Evolutionary conservation across 1,139 yeast species (phyloP), one percentile per base, ranked within the genome.

Genomic region (Candida dubliniensis): DNA sequence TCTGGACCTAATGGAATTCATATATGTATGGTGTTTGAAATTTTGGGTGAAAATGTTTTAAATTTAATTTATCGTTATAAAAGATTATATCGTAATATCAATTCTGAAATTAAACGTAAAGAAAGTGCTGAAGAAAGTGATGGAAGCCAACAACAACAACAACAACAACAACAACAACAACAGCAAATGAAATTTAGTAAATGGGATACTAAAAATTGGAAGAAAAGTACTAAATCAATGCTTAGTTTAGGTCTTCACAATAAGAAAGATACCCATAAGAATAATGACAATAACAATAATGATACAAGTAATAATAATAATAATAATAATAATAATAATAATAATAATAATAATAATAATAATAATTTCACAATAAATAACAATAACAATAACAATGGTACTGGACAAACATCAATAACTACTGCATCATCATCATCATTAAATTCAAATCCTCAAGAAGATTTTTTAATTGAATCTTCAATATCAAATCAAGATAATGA

Each of bases 21-120:
- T 48, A 67, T 72, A 38, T 70, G 73, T 50, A 69, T 72, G 72
- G 75, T 71, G 4, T 69, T 72, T 45, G 77, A 72, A 50, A 67
- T 71, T 1, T 59, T 71, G 46, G 76, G 76, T 8, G 76, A 71
- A 49, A 71, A 67, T 51, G 57, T 70, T 30, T 57, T 71, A 32
- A 70, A 69, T n/a, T 58, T 69, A 41, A 67, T 71, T 42, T 63
- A 70, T 45, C 58, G 69, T 32, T 69, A 64, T 50, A 70, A 69
- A 48, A 67, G 63, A 40, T 45, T 52, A 12, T 46, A 48, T 35
- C 42, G 42, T 30, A 48, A 40, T 33, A 34, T 49, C 26, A 43
- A 41, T 37, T 43, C 44, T 13, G 52, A 46, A 41, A 46, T 49
- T n/a, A 47, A 47, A 31, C 41, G 36, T 9, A 47, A 51, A 34